These are phyloP conservation scores for Vanrija humicola DNA, from an alignment of 1,284 basidiomycete species.

Conservation along the genomic window DNA sequence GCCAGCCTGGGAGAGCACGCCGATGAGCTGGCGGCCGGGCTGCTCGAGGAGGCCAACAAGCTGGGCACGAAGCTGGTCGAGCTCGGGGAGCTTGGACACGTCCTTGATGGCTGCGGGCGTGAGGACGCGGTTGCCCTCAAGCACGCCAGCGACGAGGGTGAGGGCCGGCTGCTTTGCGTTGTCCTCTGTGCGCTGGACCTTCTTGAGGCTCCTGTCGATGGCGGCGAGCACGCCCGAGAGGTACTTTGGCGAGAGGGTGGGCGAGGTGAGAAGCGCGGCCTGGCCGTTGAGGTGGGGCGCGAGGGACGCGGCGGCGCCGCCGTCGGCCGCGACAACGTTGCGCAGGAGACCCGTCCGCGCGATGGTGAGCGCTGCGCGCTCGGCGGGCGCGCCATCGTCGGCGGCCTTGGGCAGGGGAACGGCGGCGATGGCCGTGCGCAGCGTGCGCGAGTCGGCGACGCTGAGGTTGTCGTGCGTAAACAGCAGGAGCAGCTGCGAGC, in stretches of 20 bases:
- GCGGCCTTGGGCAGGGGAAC: conserved; percentile 29
- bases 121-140: conserved; percentile 40
- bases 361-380: conserved; percentile 35
- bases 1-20: conserved; percentile 39
- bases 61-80: conserved; percentile 46
- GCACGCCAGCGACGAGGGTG: conserved; percentile 42
- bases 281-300: conserved; percentile 9
- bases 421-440: conserved; percentile 39
- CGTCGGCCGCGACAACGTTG: conserved; percentile 16
- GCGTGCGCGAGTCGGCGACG: conserved; percentile 34
- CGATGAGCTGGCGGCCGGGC: conserved; percentile 40
- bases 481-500: conserved; percentile 45
- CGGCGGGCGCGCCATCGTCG: conserved; percentile 2
- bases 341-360: conserved; percentile 45
- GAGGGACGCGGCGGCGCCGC: conserved; percentile 1
- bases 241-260: conserved; percentile 46
- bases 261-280: conserved; percentile 45
- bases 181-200: conserved; percentile 33
- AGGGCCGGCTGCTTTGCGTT: conserved; percentile 36
- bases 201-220: conserved; percentile 32
- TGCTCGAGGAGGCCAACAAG: conserved; percentile 48
- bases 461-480: conserved; percentile 49
- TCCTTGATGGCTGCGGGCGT: conserved; percentile 23
- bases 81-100: conserved; percentile 44
- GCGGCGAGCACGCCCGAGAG: conserved; percentile 39